A percentile compares a stretch with the other conserved stretches of the same genome.
Conservation (phyloP, 2,329 filamentous ascomycete species). For the Aspergillus piperis region DNA sequence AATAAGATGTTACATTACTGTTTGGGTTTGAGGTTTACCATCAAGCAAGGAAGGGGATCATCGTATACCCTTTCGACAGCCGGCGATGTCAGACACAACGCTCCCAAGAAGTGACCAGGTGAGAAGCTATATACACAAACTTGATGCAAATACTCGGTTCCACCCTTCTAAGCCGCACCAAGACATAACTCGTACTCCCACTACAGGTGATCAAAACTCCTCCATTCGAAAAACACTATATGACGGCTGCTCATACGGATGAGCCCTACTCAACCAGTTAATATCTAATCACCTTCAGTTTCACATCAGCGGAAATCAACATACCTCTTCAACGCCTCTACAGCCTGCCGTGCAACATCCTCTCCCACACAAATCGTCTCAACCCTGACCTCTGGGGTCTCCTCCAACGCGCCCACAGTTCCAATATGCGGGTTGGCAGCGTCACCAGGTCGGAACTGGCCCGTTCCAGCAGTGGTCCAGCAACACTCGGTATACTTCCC, state of each 20-base stretch:
- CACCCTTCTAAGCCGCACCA: not conserved
- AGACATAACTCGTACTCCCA: no score
- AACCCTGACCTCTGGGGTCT: slow-evolving; percentile 17
- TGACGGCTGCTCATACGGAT: slow-evolving; percentile 17
- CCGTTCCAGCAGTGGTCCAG: slow-evolving; percentile 15
- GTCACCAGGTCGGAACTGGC: slow-evolving; percentile 17
- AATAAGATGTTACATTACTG: no score
- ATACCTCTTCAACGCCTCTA: slow-evolving; percentile 21
- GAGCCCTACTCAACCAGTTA: slow-evolving; percentile 2
- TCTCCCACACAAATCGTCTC: slow-evolving; percentile 20
- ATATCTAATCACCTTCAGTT: not conserved
- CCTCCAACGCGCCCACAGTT: slow-evolving; percentile 15
- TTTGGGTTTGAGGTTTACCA: no score
- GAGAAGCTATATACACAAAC: no score
- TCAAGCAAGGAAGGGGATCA: no score
- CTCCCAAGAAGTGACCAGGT: no score
- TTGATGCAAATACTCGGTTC: not conserved
- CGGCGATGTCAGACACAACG: no score
- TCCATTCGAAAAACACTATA: slow-evolving; percentile 16
- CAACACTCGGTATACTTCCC: slow-evolving; percentile 22
- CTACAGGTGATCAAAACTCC: slow-evolving; percentile 5
- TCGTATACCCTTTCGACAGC: no score
- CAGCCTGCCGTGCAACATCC: slow-evolving; percentile 14
- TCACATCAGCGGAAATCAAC: not conserved
- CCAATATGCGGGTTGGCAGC: slow-evolving; percentile 18